phyloP scores from a whole-genome alignment of 2,329 filamentous ascomycete species.

The Trichoderma hamatum region DNA sequence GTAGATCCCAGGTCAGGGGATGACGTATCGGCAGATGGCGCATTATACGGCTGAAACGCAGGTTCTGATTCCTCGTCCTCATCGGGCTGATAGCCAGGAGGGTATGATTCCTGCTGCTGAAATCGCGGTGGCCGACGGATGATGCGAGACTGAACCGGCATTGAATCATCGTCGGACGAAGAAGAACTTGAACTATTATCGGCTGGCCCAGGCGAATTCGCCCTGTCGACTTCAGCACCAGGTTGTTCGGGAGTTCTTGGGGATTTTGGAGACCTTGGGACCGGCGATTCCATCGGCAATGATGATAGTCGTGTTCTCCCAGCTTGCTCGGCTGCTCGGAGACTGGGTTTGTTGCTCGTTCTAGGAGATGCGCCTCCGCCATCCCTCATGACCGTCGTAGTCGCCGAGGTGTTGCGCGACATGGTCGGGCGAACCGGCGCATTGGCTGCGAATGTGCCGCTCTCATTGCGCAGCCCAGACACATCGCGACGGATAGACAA shows the following conservation, averaged over 20 bases:
- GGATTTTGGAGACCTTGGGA: conserved; percentile 26
- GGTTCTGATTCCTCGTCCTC: conserved; percentile 61
- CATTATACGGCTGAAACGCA: conserved; percentile 56
- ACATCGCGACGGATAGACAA: conserved; percentile 62
- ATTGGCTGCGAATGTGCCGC: conserved; percentile 47
- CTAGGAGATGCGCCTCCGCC: conserved; percentile 40
- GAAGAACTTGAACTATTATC: conserved; percentile 47
- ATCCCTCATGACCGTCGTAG: conserved; percentile 47
- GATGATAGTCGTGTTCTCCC: conserved; percentile 49
- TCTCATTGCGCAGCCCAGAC: conserved; percentile 54
- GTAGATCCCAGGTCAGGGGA: conserved; percentile 57
- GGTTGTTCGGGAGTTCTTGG: conserved; percentile 34
- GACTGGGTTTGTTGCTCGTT: conserved; percentile 32
- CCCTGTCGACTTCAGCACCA: conserved; percentile 32
- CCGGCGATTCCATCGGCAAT: conserved; percentile 43
- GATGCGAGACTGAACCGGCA: conserved; percentile 61
- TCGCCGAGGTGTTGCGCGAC: conserved; percentile 53
- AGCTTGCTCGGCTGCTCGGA: conserved; percentile 36
- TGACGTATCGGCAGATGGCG: conserved; percentile 39
- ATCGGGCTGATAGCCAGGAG: conserved; percentile 48
- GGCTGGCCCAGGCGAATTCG: conserved; percentile 42
- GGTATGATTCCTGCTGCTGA: conserved; percentile 43
- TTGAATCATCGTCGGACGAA: conserved; percentile 54
- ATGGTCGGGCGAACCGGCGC: conserved; percentile 49
- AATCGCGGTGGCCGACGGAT: conserved; percentile 62